These are phyloP conservation scores for Ganoderma sinense DNA, from an alignment of 1,284 basidiomycete genomes.

Conservation along the genomic window DNA sequence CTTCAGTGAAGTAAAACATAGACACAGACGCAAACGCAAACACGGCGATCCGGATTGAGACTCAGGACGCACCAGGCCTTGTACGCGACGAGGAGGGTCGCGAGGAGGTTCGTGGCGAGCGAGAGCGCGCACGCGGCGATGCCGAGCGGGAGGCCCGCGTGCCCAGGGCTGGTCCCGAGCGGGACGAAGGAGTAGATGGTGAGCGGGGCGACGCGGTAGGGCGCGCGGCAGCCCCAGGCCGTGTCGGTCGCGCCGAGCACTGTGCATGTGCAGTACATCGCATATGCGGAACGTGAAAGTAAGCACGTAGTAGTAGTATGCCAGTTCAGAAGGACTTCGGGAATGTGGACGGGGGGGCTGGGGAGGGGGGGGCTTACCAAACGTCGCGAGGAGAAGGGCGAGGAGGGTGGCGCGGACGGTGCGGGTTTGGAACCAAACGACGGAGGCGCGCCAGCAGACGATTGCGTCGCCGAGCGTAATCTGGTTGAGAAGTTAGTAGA, in stretches of 20 bases:
- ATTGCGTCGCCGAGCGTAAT: not conserved
- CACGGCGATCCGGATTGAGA: too few species aligned
- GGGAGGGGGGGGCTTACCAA: not conserved
- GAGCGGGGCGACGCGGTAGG: not conserved
- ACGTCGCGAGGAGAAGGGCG: not conserved
- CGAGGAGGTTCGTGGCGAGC: not conserved
- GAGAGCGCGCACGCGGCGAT: not conserved
- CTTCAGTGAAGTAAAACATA: too few species aligned
- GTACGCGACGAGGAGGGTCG: not conserved
- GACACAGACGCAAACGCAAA: too few species aligned
- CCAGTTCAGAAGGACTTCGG: too few species aligned
- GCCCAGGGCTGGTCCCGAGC: not conserved
- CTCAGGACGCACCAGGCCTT: not conserved
- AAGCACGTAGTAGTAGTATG: too few species aligned
- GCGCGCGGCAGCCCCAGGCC: not conserved
- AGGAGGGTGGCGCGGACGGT: not conserved
- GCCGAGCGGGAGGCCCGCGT: not conserved
- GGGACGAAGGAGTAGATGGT: not conserved
- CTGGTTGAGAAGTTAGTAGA: too few species aligned
- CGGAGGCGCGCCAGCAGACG: constrained; percentile 4
- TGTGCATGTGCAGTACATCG: too few species aligned
- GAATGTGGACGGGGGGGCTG: too few species aligned
- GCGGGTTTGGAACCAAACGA: not conserved
- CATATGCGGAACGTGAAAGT: too few species aligned
- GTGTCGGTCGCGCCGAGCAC: not conserved